Evolutionary conservation across 129 eudicot species (phyloP).

Genomic region (Arctium lappa): DNA sequence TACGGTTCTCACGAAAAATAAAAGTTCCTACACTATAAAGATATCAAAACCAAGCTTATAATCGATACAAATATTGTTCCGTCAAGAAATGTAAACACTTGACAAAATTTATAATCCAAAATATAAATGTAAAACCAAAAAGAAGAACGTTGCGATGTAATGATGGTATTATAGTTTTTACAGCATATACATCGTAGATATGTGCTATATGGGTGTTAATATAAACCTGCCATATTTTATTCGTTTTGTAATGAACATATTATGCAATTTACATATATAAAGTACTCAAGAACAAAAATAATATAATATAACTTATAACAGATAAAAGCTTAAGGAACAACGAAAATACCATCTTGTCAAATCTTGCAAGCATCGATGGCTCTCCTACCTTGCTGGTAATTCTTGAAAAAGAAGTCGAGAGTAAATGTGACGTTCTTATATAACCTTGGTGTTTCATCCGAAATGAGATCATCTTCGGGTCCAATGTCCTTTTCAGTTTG

Average conservation of each 20-base stretch:
- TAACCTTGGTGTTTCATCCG: constrained; percentile 35
- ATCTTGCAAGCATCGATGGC: constrained; percentile 45
- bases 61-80: neutral
- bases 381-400: constrained; percentile 46
- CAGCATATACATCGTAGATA: neutral
- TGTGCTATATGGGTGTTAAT: neutral
- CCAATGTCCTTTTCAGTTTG: constrained; percentile 40
- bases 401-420: constrained; percentile 22
- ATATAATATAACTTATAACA: neutral
- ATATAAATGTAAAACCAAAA: neutral
- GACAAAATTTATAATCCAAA: neutral
- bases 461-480: constrained; percentile 45
- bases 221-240: neutral
- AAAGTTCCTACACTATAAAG: neutral
- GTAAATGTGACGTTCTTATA: constrained; percentile 38
- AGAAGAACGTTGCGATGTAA: neutral
- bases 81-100: neutral
- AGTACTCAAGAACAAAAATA: neutral
- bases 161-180: neutral
- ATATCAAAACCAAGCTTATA: neutral
- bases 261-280: neutral
- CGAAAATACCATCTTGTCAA: constrained; percentile 7
- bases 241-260: neutral
- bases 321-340: neutral
- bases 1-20: neutral